Percentiles rank a stretch among this genome's conserved stretches.
Evolutionary conservation across 768 basidiomycete genomes (phyloP).

Genomic region (Mycena epipterygia): DNA sequence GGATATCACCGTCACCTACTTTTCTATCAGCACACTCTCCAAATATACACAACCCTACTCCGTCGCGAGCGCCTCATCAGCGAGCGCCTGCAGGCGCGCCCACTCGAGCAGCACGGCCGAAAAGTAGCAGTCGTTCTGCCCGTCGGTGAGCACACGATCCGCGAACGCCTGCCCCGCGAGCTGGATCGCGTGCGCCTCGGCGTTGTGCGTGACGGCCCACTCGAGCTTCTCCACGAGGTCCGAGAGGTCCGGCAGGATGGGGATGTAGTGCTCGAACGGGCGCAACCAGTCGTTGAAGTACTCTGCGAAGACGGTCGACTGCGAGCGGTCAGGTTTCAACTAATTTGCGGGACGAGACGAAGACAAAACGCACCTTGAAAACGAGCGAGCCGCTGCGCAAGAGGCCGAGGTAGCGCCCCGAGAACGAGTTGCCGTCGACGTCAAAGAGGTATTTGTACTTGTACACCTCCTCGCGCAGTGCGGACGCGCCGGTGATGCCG

Average conservation of each 20-base stretch:
- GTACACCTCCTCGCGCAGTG: conserved; percentile 34
- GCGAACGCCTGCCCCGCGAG: conserved; percentile 27
- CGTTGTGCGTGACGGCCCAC: conserved; percentile 28
- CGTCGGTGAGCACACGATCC: conserved; percentile 28
- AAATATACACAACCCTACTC: no score
- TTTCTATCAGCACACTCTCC: not conserved
- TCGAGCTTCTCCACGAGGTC: conserved; percentile 34
- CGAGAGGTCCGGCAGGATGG: conserved; percentile 30
- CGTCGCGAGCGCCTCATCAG: not conserved
- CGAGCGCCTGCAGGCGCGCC: conserved; percentile 19
- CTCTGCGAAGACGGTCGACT: conserved; percentile 29
- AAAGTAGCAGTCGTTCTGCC: conserved; percentile 34
- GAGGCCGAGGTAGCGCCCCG: conserved; percentile 27
- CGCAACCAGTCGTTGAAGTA: conserved; percentile 34
- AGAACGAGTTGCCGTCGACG: conserved; percentile 35
- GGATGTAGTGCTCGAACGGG: conserved; percentile 34
- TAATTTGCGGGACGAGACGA: no score
- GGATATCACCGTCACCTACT: not conserved
- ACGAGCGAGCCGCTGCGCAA: conserved; percentile 31
- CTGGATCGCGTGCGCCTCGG: conserved; percentile 31
- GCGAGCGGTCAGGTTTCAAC: not conserved
- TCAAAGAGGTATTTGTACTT: conserved; percentile 34
- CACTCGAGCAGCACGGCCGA: conserved; percentile 28
- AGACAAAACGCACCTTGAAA: conserved; percentile 25
- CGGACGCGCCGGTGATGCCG: not conserved